Conservation (phyloP, 345 rosid species). For the Gossypium herbaceum region DNA sequence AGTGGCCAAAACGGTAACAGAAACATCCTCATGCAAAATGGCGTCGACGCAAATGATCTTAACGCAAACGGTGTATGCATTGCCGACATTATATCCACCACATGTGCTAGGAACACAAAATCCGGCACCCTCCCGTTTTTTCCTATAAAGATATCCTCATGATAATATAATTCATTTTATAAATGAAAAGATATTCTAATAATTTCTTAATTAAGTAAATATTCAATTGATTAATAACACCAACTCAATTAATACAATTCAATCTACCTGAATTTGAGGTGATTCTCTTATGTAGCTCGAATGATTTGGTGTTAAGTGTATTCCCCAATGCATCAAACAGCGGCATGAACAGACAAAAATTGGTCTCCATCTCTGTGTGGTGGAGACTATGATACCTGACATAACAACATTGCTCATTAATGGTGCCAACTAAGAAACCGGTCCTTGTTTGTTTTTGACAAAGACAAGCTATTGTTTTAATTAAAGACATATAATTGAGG, state of each 20-base stretch:
- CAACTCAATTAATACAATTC: no score
- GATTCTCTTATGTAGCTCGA: slow-evolving; percentile 58
- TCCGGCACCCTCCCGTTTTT: slow-evolving; percentile 53
- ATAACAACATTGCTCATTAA: not conserved
- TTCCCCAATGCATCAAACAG: slow-evolving; percentile 72
- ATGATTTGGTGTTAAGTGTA: slow-evolving; percentile 67
- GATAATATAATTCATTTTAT: not conserved
- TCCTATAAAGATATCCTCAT: slow-evolving; percentile 29
- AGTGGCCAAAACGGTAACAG: slow-evolving; percentile 47
- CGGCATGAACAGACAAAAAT: slow-evolving; percentile 98
- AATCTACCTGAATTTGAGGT: slow-evolving; percentile 42
- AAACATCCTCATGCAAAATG: slow-evolving; percentile 40
- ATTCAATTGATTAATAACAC: not conserved
- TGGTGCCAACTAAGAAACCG: not conserved
- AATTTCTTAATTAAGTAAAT: not conserved
- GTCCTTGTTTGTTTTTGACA: not conserved
- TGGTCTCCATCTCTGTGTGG: slow-evolving; percentile 68
- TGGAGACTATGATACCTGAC: slow-evolving; percentile 84
- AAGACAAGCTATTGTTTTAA: not conserved
- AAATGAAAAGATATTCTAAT: no score
- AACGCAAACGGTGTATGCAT: slow-evolving; percentile 63
- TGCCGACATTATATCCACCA: slow-evolving; percentile 58
- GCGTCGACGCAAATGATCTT: slow-evolving; percentile 54
- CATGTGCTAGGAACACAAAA: slow-evolving; percentile 95
- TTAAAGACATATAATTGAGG: no score